Conservation (phyloP, 2,329 filamentous ascomycete species). For the Clarireedia hainanense region DNA sequence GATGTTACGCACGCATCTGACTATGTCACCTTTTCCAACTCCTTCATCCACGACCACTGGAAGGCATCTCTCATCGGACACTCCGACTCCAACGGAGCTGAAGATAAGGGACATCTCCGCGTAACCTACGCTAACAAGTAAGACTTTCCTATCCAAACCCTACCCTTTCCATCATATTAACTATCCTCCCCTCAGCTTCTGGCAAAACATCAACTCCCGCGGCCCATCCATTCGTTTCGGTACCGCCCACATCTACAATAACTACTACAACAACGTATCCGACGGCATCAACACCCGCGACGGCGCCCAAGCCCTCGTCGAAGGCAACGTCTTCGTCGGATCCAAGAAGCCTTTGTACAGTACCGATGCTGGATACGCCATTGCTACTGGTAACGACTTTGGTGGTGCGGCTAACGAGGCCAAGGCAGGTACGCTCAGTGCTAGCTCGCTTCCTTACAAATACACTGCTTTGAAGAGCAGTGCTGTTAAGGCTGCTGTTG, state of each 20-base stretch:
- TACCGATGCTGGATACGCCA: conserved; percentile 33
- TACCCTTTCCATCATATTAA: not conserved
- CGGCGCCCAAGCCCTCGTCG: conserved; percentile 48
- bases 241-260: conserved; percentile 3
- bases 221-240: conserved; percentile 1
- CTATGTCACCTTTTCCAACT: conserved; percentile 36
- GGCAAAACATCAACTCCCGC: conserved; percentile 4
- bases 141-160: not conserved
- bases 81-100: conserved; percentile 21
- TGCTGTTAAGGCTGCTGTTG: conserved; percentile 35
- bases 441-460: conserved; percentile 37
- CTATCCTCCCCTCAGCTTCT: not conserved
- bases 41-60: conserved; percentile 36
- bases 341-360: conserved; percentile 31
- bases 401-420: conserved; percentile 41
- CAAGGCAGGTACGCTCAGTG: conserved; percentile 38
- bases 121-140: conserved; percentile 23
- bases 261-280: conserved; percentile 1
- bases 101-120: conserved; percentile 24
- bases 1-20: conserved; percentile 39
- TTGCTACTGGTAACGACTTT: conserved; percentile 38
- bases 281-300: conserved; percentile 46
- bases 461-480: conserved; percentile 44
- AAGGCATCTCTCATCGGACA: conserved; percentile 26
- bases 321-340: conserved; percentile 43